A percentile compares a stretch with the other conserved stretches of the same genome.
These are phyloP conservation scores for Globisporangium acanthophoron DNA, from an alignment of 352 stramenopile genomes.

Conservation along the genomic window DNA sequence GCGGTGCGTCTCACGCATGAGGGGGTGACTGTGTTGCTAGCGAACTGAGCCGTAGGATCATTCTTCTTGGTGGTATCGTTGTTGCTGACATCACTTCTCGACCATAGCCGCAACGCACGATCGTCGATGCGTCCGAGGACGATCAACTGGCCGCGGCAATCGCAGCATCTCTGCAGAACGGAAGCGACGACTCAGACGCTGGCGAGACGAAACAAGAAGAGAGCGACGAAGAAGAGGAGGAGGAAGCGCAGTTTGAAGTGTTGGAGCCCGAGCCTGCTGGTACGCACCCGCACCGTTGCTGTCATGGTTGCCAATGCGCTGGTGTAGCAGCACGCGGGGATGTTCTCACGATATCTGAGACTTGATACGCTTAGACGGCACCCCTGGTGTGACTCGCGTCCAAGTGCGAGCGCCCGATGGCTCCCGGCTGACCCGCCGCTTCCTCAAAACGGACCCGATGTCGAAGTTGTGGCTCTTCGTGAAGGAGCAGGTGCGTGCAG, in stretches of 20 bases:
- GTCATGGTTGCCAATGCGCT: background rate
- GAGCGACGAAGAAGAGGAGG: constrained; percentile 33
- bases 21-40: no score
- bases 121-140: constrained; percentile 65
- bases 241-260: constrained; percentile 31
- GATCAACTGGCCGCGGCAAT: constrained; percentile 78
- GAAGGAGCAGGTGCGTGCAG: constrained; percentile 37
- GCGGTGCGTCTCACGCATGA: constrained; percentile 1
- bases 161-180: constrained; percentile 62
- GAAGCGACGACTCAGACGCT: constrained; percentile 22
- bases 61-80: background rate
- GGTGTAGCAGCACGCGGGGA: no score
- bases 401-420: constrained; percentile 69
- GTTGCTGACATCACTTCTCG: background rate
- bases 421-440: constrained; percentile 58
- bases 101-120: constrained; percentile 10
- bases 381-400: constrained; percentile 50
- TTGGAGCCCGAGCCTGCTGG: constrained; percentile 52
- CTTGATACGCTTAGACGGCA: constrained; percentile 24
- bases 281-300: constrained; percentile 13
- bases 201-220: constrained; percentile 27
- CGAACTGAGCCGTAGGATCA: no score
- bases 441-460: constrained; percentile 64
- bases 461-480: constrained; percentile 66
- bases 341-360: background rate